Percentiles rank a stretch among this genome's conserved stretches.
Evolutionary conservation across 176 grass and related monocot genomes (phyloP).

Genomic region (Stipa capillata): DNA sequence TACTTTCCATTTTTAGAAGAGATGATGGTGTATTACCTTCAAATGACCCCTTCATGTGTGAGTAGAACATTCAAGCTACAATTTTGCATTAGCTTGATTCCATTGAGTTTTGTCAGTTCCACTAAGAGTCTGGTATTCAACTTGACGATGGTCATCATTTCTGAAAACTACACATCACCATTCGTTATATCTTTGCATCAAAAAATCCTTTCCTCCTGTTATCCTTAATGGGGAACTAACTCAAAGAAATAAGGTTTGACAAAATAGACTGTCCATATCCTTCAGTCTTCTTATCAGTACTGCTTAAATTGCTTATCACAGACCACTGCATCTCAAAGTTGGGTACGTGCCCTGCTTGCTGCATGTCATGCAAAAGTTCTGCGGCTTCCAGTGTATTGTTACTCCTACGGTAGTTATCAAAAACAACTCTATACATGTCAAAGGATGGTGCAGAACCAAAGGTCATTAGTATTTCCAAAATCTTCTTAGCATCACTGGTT

Average conservation of each 20-base stretch:
- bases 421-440: constrained; percentile 67
- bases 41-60: not conserved
- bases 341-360: constrained; percentile 58
- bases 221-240: constrained; percentile 9
- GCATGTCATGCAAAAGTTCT: constrained; percentile 77
- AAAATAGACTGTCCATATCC: constrained; percentile 50
- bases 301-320: constrained; percentile 86
- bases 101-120: not conserved
- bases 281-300: constrained; percentile 27
- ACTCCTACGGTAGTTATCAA: constrained; percentile 55
- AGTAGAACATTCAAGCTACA: not conserved
- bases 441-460: constrained; percentile 45
- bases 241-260: constrained; percentile 43
- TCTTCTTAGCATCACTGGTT: constrained; percentile 50
- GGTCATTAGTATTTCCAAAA: constrained; percentile 46
- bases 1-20: not conserved
- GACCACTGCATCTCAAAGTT: constrained; percentile 98
- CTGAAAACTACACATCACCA: not conserved
- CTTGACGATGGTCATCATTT: not conserved
- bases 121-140: not conserved
- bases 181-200: not conserved
- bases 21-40: constrained; percentile 6
- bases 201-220: constrained; percentile 12
- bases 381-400: constrained; percentile 57
- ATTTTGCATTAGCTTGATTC: constrained; percentile 3